A percentile compares a stretch with the other conserved stretches of the same genome.
Conservation (phyloP, 148 eudicot species). For the Nepenthes gracilis region DNA sequence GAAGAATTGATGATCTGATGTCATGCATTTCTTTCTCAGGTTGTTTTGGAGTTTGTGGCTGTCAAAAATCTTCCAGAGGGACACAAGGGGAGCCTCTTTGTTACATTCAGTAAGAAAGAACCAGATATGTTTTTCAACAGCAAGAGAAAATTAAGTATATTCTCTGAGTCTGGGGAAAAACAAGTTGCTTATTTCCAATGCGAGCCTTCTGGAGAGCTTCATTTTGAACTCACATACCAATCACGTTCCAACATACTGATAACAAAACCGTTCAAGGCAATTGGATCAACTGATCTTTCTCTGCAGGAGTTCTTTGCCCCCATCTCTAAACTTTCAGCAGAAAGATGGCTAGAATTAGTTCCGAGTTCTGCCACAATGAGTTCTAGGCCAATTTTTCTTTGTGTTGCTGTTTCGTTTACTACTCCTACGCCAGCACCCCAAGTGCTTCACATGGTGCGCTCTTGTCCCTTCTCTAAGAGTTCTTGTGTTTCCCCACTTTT, state of each 20-base stretch:
- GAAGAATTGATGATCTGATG: not conserved
- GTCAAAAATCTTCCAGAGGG: constrained; percentile 58
- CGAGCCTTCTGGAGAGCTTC: constrained; percentile 61
- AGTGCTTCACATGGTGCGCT: constrained; percentile 39
- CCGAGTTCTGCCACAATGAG: constrained; percentile 22
- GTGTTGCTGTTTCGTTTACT: constrained; percentile 65
- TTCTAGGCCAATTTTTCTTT: constrained; percentile 45
- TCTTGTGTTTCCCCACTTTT: constrained; percentile 53
- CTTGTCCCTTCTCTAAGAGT: constrained; percentile 31
- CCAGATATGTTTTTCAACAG: constrained; percentile 62
- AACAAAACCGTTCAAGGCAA: constrained; percentile 30
- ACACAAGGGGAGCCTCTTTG: constrained; percentile 49
- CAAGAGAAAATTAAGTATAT: constrained; percentile 47
- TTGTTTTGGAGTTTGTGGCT: constrained; percentile 67
- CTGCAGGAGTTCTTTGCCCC: constrained; percentile 41
- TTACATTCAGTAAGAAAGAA: constrained; percentile 64
- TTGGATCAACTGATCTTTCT: constrained; percentile 61
- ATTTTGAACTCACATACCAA: constrained; percentile 42
- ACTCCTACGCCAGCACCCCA: constrained; percentile 50
- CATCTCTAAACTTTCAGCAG: constrained; percentile 41
- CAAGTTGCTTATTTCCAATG: constrained; percentile 82
- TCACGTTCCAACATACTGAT: constrained; percentile 31
- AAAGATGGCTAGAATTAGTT: constrained; percentile 69
- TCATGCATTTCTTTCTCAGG: constrained; percentile 28
- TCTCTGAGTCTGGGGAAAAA: constrained; percentile 56